These are phyloP conservation scores for Meyerozyma guilliermondii DNA, from an alignment of 1,139 yeast genomes.

Conservation along the genomic window DNA sequence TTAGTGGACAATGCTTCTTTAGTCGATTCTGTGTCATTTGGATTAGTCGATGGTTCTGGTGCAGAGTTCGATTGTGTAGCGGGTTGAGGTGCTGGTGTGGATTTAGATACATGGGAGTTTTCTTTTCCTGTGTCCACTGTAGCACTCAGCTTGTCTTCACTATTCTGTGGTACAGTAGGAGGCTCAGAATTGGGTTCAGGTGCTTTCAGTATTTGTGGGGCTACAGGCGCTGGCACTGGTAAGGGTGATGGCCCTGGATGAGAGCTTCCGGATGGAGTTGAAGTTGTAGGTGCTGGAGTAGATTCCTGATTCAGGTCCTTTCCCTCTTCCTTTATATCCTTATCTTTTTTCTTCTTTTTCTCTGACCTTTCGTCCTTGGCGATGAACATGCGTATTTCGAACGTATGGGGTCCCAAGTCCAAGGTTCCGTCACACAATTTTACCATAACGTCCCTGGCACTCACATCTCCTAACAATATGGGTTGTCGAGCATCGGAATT, in stretches of 20 bases:
- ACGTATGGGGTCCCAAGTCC: slow-evolving; percentile 77
- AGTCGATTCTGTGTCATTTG: too few relatives aligned
- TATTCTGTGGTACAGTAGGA: background rate
- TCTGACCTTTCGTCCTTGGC: slow-evolving; percentile 66
- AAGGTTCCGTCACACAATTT: slow-evolving; percentile 74
- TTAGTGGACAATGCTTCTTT: too few relatives aligned
- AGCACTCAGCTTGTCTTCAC: too few relatives aligned
- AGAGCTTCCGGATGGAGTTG: background rate
- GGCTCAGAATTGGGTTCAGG: background rate
- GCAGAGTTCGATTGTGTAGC: too few relatives aligned
- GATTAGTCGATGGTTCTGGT: too few relatives aligned
- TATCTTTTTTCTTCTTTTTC: slow-evolving; percentile 22
- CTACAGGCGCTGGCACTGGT: background rate
- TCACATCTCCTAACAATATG: slow-evolving; percentile 41
- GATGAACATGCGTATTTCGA: slow-evolving; percentile 72
- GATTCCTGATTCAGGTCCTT: background rate
- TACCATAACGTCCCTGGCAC: slow-evolving; percentile 83
- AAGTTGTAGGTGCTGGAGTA: slow-evolving; percentile 2
- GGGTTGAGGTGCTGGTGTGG: too few relatives aligned
- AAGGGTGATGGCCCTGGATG: background rate
- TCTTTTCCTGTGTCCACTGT: too few relatives aligned
- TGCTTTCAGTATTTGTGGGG: background rate
- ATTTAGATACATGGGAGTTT: too few relatives aligned
- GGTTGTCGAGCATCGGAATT: slow-evolving; percentile 30
- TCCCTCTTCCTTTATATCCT: slow-evolving; percentile 6